Base-by-base conservation (phyloP, 2,329 filamentous ascomycete species). In the Colletotrichum orbiculare region DNA sequence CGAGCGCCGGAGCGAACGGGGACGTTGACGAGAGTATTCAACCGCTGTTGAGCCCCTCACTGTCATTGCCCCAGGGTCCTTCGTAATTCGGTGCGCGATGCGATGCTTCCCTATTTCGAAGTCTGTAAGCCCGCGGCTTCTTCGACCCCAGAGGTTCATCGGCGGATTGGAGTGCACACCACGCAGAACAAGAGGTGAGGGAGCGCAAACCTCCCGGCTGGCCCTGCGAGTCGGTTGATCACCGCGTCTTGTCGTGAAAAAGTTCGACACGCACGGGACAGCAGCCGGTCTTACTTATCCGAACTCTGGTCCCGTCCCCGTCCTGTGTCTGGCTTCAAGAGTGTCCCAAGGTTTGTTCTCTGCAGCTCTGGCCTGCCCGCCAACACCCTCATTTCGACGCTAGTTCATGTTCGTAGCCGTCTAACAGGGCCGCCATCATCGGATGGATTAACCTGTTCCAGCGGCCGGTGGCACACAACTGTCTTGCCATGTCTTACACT, bases 261-360 rank as follows among this genome's bases (percentile, higher is more conserved):
- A 42, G 50, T 48, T 61, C 41, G 47, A 50, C 17, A 38, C 58
- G 62, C 62, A 61, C 61, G 43, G 52, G 58, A 56, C 50, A 43
- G 46, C 35, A n/a, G 39, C 57, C 57, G 62, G 52, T 62, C 52
- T 54, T 62, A 38, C 53, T 62, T 62, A 54, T 53, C 58, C 62
- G 58, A 65, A 64, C 61, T 49, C 59, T 17, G 59, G 39, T 25
- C 48, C 45, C 15, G 41, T 46, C 53, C 17, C 48, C 55, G 45
- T 58, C 61, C 35, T 59, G 46, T 53, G 35, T 64, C 49, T 64
- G 34, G 25, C 37, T 12, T 50, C 25, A 42, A 42, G 35, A 4
- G 3, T 25, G 25, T 25, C 47, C 41, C 15, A 62, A 56, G 52
- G 56, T 50, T 55, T 49, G 25, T 56, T 39, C 15, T 55, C 12